A percentile compares a stretch with the other conserved stretches of the same genome.
Conservation (phyloP, 495 filamentous ascomycete species). For the Neurospora intermedia region DNA sequence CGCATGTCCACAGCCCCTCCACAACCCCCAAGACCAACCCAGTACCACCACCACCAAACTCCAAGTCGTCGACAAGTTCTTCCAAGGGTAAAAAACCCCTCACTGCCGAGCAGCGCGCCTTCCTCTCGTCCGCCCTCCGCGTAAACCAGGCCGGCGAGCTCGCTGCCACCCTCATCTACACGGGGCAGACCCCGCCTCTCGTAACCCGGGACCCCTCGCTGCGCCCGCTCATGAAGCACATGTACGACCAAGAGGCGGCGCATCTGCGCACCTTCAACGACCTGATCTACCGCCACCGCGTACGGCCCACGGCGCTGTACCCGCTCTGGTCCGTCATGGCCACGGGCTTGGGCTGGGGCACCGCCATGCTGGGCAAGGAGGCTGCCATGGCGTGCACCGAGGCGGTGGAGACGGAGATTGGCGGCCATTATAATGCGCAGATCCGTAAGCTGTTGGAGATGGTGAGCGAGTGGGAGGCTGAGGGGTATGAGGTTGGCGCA, state of each 20-base stretch:
- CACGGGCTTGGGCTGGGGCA: constrained; percentile 78
- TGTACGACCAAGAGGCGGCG: constrained; percentile 91
- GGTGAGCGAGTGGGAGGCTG: constrained; percentile 51
- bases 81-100: constrained; percentile 43
- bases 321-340: constrained; percentile 83
- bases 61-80: constrained; percentile 6
- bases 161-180: constrained; percentile 78
- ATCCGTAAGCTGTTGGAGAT: constrained; percentile 71
- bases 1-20: background rate
- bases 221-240: constrained; percentile 83
- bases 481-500: constrained; percentile 66
- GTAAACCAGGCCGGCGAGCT: constrained; percentile 90
- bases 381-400: constrained; percentile 98
- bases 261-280: constrained; percentile 80
- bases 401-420: constrained; percentile 97
- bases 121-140: constrained; percentile 71
- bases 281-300: constrained; percentile 74
- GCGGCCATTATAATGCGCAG: constrained; percentile 90
- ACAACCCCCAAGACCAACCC: background rate
- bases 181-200: constrained; percentile 62
- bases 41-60: background rate
- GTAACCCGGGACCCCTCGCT: constrained; percentile 76
- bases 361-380: constrained; percentile 80
- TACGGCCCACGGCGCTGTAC: constrained; percentile 90
- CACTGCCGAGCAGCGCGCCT: constrained; percentile 57